A percentile compares a stretch with the other conserved stretches of the same genome.
Conservation (phyloP, 2,329 filamentous ascomycete genomes). For the Dactylella cylindrospora region DNA sequence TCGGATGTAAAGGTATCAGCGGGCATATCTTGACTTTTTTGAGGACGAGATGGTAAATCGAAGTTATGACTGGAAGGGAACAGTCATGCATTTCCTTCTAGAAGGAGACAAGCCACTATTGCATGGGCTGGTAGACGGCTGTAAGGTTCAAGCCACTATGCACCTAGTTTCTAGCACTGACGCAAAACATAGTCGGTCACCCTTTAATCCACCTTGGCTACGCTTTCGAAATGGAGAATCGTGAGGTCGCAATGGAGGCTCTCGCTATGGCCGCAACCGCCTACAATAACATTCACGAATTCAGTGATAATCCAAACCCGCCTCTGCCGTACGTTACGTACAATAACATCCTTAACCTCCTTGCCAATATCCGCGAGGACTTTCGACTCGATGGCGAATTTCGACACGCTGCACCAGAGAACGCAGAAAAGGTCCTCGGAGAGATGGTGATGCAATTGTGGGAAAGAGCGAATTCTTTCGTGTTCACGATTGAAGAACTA, state of each 20-base stretch:
- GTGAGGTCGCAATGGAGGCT: slow-evolving; percentile 85
- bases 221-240: slow-evolving; percentile 82
- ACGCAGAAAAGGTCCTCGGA: slow-evolving; percentile 68
- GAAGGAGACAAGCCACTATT: slow-evolving; percentile 73
- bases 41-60: slow-evolving; percentile 80
- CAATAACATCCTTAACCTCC: slow-evolving; percentile 65
- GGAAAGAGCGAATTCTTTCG: slow-evolving; percentile 54
- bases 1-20: slow-evolving; percentile 65
- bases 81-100: slow-evolving; percentile 76
- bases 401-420: slow-evolving; percentile 60
- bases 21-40: slow-evolving; percentile 91
- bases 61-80: slow-evolving; percentile 79
- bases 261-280: slow-evolving; percentile 66
- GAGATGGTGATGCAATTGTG: slow-evolving; percentile 70
- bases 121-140: slow-evolving; percentile 74
- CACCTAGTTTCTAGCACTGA: not conserved
- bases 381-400: slow-evolving; percentile 69
- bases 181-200: slow-evolving; percentile 13
- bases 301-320: slow-evolving; percentile 63
- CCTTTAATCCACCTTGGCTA: slow-evolving; percentile 56
- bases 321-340: slow-evolving; percentile 22
- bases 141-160: slow-evolving; percentile 57
- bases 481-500: slow-evolving; percentile 15
- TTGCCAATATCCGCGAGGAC: slow-evolving; percentile 70
- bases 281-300: slow-evolving; percentile 65